Percentiles rank a stretch among this genome's conserved stretches.
Evolutionary conservation across 2,329 filamentous ascomycete genomes (phyloP).

Genomic region (Ceratocystis cubensis): DNA sequence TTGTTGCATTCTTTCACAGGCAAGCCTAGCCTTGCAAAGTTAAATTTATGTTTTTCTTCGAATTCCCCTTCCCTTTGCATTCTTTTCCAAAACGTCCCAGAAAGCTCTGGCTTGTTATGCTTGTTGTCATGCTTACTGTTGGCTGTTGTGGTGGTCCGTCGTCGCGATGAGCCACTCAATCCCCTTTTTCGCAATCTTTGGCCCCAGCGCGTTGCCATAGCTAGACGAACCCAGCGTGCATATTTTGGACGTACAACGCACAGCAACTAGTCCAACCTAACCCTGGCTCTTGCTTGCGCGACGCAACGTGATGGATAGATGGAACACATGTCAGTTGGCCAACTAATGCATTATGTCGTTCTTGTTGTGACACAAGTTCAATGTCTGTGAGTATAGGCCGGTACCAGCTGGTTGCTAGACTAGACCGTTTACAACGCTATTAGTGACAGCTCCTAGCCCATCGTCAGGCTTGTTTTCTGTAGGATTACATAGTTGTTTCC

Average conservation of each 20-base stretch:
- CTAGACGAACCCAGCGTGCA: slow-evolving; percentile 8
- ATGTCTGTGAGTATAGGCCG: background rate
- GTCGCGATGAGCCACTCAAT: background rate
- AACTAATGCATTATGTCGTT: background rate
- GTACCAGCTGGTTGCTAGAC: background rate
- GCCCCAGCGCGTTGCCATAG: slow-evolving; percentile 13
- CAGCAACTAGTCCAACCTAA: slow-evolving; percentile 4
- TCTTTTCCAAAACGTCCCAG: background rate
- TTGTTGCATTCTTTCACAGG: background rate
- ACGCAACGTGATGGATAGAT: background rate
- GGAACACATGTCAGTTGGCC: background rate
- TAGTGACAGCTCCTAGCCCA: no score
- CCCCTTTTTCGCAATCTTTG: background rate
- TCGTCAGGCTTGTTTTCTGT: no score
- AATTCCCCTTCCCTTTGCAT: background rate
- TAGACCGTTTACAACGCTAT: no score
- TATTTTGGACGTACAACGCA: slow-evolving; percentile 3
- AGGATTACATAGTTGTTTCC: no score
- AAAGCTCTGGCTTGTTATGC: background rate
- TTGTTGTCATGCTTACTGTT: background rate
- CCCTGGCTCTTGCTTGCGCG: background rate
- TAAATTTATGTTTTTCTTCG: background rate
- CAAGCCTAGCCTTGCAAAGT: background rate
- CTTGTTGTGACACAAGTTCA: background rate
- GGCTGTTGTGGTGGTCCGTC: background rate